These are phyloP conservation scores for Nymphaea colorata DNA, from an alignment of 164 flowering plant species.

Conservation along the genomic window DNA sequence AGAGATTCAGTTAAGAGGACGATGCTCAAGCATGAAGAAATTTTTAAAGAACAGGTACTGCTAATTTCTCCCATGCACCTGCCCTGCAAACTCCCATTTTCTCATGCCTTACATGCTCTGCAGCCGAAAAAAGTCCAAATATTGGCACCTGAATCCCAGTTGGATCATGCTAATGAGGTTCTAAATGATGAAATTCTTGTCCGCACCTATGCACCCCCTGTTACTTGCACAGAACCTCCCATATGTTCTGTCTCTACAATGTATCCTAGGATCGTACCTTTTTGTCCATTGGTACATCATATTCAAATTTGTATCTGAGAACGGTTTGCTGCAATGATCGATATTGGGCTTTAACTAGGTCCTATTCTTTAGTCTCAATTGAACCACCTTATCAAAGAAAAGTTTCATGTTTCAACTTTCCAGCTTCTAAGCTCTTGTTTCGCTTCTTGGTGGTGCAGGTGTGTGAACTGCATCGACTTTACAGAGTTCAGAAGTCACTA, in stretches of 20 bases:
- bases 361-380: neutral
- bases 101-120: neutral
- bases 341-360: neutral
- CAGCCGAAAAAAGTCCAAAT: too few relatives aligned
- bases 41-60: slow-evolving; percentile 60
- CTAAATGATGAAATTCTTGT: too few relatives aligned
- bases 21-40: slow-evolving; percentile 56
- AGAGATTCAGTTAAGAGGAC: slow-evolving; percentile 36
- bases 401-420: neutral
- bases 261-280: too few relatives aligned
- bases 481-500: slow-evolving; percentile 47
- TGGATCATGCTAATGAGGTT: too few relatives aligned
- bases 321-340: too few relatives aligned
- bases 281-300: too few relatives aligned
- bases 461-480: slow-evolving; percentile 55
- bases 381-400: neutral
- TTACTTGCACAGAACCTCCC: too few relatives aligned
- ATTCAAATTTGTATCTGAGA: too few relatives aligned
- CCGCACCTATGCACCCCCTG: too few relatives aligned
- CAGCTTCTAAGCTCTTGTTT: neutral
- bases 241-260: too few relatives aligned
- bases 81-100: neutral
- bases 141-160: neutral
- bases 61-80: neutral
- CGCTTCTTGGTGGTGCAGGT: slow-evolving; percentile 31